Percentiles rank a stretch among this genome's conserved stretches.
Evolutionary conservation across 208 protist genomes (phyloP).

Genomic region (Porcisia deanei): DNA sequence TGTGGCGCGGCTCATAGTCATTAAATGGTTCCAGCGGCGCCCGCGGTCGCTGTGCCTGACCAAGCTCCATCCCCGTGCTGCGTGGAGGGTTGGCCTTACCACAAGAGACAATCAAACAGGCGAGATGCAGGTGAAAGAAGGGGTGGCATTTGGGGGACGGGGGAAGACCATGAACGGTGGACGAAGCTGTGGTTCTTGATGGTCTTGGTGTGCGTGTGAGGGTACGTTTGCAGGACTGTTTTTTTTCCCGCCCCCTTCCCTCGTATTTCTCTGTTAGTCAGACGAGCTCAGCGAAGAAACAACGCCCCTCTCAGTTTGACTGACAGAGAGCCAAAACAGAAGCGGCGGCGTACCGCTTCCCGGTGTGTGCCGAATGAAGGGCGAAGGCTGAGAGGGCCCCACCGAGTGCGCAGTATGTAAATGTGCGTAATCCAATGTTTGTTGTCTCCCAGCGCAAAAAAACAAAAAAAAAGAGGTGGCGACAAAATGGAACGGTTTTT

Average conservation of each 20-base stretch:
- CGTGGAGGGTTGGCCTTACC: background rate
- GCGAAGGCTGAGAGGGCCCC: background rate
- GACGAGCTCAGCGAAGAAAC: background rate
- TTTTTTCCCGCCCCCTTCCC: background rate
- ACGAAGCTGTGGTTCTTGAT: background rate
- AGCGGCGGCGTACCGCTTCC: background rate
- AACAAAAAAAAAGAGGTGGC: background rate
- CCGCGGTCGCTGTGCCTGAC: slow-evolving; percentile 58
- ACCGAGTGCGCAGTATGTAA: too few relatives aligned
- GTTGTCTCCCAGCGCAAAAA: background rate
- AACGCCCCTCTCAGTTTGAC: background rate
- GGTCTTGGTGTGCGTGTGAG: background rate
- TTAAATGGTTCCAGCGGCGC: slow-evolving; percentile 45
- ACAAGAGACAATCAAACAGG: slow-evolving; percentile 9
- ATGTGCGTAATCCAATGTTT: too few relatives aligned
- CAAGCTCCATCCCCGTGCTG: slow-evolving; percentile 57
- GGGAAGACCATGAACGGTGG: background rate
- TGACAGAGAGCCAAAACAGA: background rate
- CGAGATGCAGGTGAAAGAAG: background rate
- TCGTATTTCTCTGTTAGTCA: background rate
- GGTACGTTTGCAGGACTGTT: background rate
- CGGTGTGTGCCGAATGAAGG: background rate
- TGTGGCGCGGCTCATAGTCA: slow-evolving; percentile 58
- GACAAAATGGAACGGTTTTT: background rate
- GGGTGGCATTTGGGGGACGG: background rate